Evolutionary conservation across 2,329 filamentous ascomycete genomes (phyloP), one percentile per base, ranked within the genome.

Genomic region (Fusarium fujikuroi): DNA sequence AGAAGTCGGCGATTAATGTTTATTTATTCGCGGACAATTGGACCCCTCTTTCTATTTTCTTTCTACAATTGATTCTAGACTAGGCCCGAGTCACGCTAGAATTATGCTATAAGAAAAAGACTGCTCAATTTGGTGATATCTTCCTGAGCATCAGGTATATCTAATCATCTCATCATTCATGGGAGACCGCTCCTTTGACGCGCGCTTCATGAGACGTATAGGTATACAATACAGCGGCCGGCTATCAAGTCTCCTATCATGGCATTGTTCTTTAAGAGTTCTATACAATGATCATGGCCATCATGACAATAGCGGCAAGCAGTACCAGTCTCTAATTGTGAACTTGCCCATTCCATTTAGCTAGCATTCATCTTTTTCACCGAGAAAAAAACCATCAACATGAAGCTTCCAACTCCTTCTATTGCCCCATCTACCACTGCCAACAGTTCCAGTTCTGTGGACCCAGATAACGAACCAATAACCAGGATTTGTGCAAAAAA

Each of bases 91-190:
- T 18, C 32, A 25, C 54, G 34, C 25, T 59, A 39, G 6, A 40
- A n/a, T 16, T 32, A 8, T 32, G 36, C 5, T 28, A 23, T 23
- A 14, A 1, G n/a, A 30, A 39, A 34, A 43, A 67, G 62, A 21
- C 43, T 14, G 23, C 46, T 30, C 42, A 63, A 71, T 25, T 56
- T 50, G 34, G 37, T 70, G 70, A 73, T 46, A 66, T 72, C 28
- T 74, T 72, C 64, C 68, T 74, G 64, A 74, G 68, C 57, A 66
- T 74, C 71, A 74, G 73, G 46, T 18, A 70, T n/a, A 72, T 60
- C 21, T 14, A 39, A 50, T 46, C 25, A 34, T 67, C 28, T 8
- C 37, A 30, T 7, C 36, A 30, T 19, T 15, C 18, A 34, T 30
- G n/a, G 28, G 39, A 63, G 25, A 25, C 23, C 12, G 23, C 32